Evolutionary conservation across 345 rosid species (phyloP).

Genomic region (Adansonia digitata): DNA sequence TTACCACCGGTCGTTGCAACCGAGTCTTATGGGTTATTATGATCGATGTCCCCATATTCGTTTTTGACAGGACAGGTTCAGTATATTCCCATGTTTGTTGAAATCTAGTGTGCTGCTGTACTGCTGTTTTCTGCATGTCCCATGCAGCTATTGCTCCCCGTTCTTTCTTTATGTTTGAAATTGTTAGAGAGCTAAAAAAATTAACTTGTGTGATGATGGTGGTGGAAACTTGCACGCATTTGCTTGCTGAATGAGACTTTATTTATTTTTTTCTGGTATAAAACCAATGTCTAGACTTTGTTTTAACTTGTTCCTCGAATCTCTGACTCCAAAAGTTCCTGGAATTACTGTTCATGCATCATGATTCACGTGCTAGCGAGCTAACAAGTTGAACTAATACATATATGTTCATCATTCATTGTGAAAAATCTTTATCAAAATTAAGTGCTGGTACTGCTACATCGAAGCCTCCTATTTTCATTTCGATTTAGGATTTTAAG

Average conservation of each 20-base stretch:
- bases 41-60: slow-evolving; percentile 28
- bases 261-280: slow-evolving; percentile 24
- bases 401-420: background rate
- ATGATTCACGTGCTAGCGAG: slow-evolving; percentile 9
- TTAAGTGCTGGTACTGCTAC: background rate
- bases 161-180: background rate
- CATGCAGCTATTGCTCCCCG: slow-evolving; percentile 3
- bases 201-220: background rate
- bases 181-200: background rate
- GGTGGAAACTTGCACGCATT: slow-evolving; percentile 4
- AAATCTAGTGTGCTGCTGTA: background rate
- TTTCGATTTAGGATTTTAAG: background rate
- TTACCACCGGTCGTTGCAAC: background rate
- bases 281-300: slow-evolving; percentile 20
- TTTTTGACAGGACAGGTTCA: background rate
- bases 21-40: slow-evolving; percentile 15
- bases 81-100: slow-evolving; percentile 3
- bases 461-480: background rate
- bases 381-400: background rate
- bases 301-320: slow-evolving; percentile 3
- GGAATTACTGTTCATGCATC: slow-evolving; percentile 22
- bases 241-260: slow-evolving; percentile 18
- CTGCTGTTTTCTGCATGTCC: slow-evolving; percentile 11
- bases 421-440: background rate
- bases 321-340: background rate